phyloP scores from a whole-genome alignment of 73 alveolate species.

The Durusdinium trenchii region DNA sequence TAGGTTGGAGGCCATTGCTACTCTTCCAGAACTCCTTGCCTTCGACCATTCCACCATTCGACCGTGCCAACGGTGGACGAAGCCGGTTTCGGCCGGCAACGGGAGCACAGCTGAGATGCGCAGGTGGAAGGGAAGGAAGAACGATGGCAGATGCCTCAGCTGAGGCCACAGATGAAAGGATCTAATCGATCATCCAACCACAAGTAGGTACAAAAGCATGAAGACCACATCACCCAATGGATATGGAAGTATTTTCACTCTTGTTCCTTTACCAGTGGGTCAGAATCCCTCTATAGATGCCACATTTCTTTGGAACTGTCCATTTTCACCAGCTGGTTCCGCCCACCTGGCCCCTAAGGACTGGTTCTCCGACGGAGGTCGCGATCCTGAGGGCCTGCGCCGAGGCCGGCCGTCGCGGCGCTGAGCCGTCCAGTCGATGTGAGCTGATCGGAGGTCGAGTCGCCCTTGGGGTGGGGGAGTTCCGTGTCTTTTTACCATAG shows the following conservation, averaged over 20 bases:
- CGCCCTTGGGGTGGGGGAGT: too few species aligned
- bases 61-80: too few species aligned
- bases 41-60: too few species aligned
- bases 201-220: neutral
- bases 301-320: neutral
- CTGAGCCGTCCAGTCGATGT: too few species aligned
- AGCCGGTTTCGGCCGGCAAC: too few species aligned
- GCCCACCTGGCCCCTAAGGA: neutral
- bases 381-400: slow-evolving; percentile 78
- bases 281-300: neutral
- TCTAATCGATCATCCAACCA: too few species aligned
- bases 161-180: neutral
- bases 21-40: too few species aligned
- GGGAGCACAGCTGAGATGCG: too few species aligned
- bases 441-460: too few species aligned
- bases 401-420: too few species aligned
- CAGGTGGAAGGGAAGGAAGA: slow-evolving; percentile 68
- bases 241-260: neutral
- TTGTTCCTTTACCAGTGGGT: neutral
- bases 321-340: neutral
- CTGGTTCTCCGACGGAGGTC: slow-evolving; percentile 75
- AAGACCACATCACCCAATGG: neutral
- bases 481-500: too few species aligned
- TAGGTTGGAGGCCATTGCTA: too few species aligned
- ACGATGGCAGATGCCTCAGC: slow-evolving; percentile 23